Base-by-base conservation (phyloP, 768 basidiomycete genomes). In the Tylopilus vinaceipallidus region DNA sequence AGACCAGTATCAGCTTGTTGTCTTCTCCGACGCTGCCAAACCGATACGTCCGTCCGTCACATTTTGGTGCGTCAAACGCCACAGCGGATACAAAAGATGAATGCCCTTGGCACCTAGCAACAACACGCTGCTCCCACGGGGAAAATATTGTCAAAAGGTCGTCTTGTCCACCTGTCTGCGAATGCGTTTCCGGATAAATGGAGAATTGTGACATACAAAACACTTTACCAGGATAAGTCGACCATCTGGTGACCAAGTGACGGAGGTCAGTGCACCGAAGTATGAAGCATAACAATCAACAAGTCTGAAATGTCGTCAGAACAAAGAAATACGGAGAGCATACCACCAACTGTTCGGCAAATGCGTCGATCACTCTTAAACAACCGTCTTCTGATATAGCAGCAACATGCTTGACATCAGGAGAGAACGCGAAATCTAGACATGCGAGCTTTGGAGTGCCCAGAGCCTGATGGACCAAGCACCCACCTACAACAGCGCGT, bases 11-110 rank as follows among this genome's bases (percentile, higher is more conserved):
- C 5, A 99, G 62, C 65, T 95, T 95, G 65, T 95, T 97, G 60
- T 99, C 97, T 66, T 98, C 95, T 16, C 94, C 97, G 3, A 98
- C 92, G 61, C 91, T 95, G 2, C 88, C 93, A 61, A 99, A 98
- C 8, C 95, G 81, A 62, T 98, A 95, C 35, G 92, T 91, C 29
- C 94, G 78, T 24, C 88, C 87, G 57, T 95, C 91, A 57, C 91
- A 91, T 17, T 88, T 81, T 26, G 84, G 73, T n/a, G 87, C 84
- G 65, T 99, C 97, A 64, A 98, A 98, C 2, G 88, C 86, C 16
- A 98, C 79, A 11, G 83, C 77, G 0, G 91, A 87, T 7, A 99
- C 90, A 63, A 97, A 98, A 2, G 92, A 95, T 0, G 91, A 90
- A 63, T 99, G 97, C 0, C 97, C 97, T 68, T 97, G 94, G 71